phyloP scores from a whole-genome alignment of 2,329 filamentous ascomycete species.

The Bipolaris cookei region DNA sequence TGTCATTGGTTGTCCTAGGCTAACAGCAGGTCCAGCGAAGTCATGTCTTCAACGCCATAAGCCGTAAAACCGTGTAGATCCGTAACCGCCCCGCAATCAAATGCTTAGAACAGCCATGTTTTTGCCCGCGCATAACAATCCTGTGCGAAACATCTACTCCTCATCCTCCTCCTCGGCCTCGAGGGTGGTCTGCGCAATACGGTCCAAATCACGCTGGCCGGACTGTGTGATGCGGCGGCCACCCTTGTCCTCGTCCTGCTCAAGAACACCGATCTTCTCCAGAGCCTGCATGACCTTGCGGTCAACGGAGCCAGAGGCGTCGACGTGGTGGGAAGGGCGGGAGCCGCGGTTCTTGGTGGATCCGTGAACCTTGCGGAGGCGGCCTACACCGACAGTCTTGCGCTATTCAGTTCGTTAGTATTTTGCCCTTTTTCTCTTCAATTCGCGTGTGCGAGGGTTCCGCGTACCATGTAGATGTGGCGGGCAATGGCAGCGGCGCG shows the following conservation, averaged over 20 bases:
- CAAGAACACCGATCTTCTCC: slow-evolving; percentile 98
- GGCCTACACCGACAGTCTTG: slow-evolving; percentile 98
- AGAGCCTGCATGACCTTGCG: slow-evolving; percentile 97
- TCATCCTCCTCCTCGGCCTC: slow-evolving; percentile 57
- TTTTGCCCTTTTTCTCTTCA: background rate
- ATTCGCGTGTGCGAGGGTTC: background rate
- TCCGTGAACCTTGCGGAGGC: slow-evolving; percentile 92
- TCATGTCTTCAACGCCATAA: slow-evolving; percentile 46
- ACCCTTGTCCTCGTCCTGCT: slow-evolving; percentile 98
- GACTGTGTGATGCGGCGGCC: slow-evolving; percentile 97
- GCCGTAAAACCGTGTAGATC: slow-evolving; percentile 44
- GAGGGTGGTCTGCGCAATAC: slow-evolving; percentile 60
- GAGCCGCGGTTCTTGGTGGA: slow-evolving; percentile 94
- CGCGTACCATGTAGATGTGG: slow-evolving; percentile 81
- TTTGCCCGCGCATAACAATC: slow-evolving; percentile 10
- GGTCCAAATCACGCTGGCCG: slow-evolving; percentile 99
- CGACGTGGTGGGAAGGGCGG: slow-evolving; percentile 90
- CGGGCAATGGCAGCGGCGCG: slow-evolving; percentile 94
- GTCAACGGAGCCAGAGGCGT: slow-evolving; percentile 94
- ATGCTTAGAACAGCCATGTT: slow-evolving; percentile 31
- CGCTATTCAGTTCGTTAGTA: slow-evolving; percentile 54
- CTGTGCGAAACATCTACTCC: slow-evolving; percentile 40
- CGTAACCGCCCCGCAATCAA: slow-evolving; percentile 34
- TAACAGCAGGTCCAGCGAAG: slow-evolving; percentile 37
- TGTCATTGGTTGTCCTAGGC: slow-evolving; percentile 46